Percentiles rank a stretch among this genome's conserved stretches.
Conservation (phyloP, 2,329 filamentous ascomycete species). For the Colletotrichum destructivum region DNA sequence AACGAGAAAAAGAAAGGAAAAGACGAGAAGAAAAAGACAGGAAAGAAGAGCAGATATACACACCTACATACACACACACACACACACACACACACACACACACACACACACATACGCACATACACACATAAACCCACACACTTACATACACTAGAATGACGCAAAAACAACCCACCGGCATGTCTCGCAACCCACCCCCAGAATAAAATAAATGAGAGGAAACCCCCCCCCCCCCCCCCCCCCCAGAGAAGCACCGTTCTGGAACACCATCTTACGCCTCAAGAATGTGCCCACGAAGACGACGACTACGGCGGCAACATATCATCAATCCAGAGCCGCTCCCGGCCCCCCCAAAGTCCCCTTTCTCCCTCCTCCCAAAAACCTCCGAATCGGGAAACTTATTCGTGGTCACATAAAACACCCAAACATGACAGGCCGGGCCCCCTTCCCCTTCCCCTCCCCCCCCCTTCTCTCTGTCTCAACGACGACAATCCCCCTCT, state of each 20-base stretch:
- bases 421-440: background rate
- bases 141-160: background rate
- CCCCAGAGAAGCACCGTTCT: background rate
- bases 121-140: too few relatives aligned
- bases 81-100: too few relatives aligned
- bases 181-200: background rate
- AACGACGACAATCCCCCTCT: background rate
- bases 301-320: constrained; percentile 3
- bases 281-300: constrained; percentile 21
- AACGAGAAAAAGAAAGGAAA: too few relatives aligned
- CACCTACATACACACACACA: background rate
- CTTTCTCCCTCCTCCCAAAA: background rate
- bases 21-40: too few relatives aligned
- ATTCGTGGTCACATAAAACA: background rate
- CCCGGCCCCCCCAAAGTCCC: background rate
- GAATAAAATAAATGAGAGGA: background rate
- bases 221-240: too few relatives aligned
- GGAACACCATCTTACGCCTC: background rate
- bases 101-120: too few relatives aligned
- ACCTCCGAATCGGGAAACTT: constrained; percentile 20
- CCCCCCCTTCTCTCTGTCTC: background rate
- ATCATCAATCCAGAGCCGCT: background rate
- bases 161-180: background rate
- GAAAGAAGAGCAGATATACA: too few relatives aligned
- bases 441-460: too few relatives aligned